A percentile compares a stretch with the other conserved stretches of the same genome.
These are phyloP conservation scores for Mariannaea sp. DNA, from an alignment of 2,329 filamentous ascomycete genomes.

Conservation along the genomic window DNA sequence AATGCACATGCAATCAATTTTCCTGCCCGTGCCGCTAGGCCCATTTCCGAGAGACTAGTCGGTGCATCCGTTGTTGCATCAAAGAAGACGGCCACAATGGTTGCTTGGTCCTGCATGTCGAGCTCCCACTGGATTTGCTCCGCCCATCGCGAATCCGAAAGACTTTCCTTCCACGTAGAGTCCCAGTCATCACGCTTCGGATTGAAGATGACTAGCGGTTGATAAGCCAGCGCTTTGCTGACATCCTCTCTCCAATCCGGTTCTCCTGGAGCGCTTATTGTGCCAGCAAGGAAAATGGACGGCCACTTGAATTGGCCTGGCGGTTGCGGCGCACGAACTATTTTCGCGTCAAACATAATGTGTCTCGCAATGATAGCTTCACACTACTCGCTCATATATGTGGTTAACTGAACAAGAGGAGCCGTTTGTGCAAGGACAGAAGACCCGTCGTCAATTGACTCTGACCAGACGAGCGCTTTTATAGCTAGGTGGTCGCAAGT, in stretches of 20 bases:
- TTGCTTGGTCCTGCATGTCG: conserved; percentile 56
- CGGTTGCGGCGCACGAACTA: conserved; percentile 9
- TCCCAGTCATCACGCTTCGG: conserved; percentile 64
- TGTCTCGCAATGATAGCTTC: too few species aligned
- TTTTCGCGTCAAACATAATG: too few species aligned
- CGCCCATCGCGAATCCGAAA: conserved; percentile 51
- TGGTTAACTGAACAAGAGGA: too few species aligned
- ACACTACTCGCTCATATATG: background rate
- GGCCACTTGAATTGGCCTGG: background rate
- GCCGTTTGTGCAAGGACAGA: too few species aligned
- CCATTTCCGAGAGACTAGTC: conserved; percentile 65
- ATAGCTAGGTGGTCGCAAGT: too few species aligned
- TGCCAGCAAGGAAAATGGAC: conserved; percentile 63
- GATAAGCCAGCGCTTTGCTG: conserved; percentile 44
- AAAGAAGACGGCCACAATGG: conserved; percentile 63
- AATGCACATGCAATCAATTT: conserved; percentile 60
- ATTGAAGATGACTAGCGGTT: conserved; percentile 61
- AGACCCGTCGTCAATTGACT: too few species aligned
- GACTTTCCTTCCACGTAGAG: conserved; percentile 55
- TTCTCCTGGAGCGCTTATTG: conserved; percentile 50
- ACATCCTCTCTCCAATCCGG: conserved; percentile 59
- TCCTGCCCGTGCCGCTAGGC: conserved; percentile 51
- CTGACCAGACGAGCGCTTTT: too few species aligned
- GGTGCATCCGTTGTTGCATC: conserved; percentile 57
- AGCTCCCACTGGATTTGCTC: conserved; percentile 67